Base-by-base conservation (phyloP, 805 yeast genomes). In the Debaryomyces tyrocola region DNA sequence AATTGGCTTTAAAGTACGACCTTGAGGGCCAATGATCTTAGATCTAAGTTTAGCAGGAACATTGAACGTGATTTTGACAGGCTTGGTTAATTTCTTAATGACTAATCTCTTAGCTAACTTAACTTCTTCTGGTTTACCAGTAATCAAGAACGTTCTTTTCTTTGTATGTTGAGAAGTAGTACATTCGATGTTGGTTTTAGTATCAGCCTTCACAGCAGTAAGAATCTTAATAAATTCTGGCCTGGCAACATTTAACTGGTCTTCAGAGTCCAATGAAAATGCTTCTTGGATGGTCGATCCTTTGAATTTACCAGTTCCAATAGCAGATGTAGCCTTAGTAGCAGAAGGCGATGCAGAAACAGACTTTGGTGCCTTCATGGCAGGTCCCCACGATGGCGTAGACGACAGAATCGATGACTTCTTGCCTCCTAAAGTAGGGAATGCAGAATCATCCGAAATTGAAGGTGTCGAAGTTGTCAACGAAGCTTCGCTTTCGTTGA, bases 11-110 rank as follows among this genome's bases (percentile, higher is more conserved):
- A 91, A 80, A 50, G 77, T 85, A 56, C 77, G 79, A 63, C 98
- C 98, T 63, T 85, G 87, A 37, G 91, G 78, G 48, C 98, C 98
- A 67, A 91, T 91, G 48, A 91, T 80, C 41, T 80, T 78, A 6
- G 95, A 78, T 66, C 94, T 80, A 48, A 88, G 77, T 54, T 79
- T 80, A 11, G 91, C 79, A 28, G 98, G 97, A 44, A 91, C 80
- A 27, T 75, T 63, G 60, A 91, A 79, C 27, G 73, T 67, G 40
- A 80, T 68, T 5, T 69, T 70, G 46, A 85, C 80, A 45, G 95
- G 95, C 63, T 84, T 85, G 33, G 95, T 84, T 62, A 92, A 76
- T 55, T 81, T 85, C 60, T 82, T 84, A 50, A 87, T 77, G 47
- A 92, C 77, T 52, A 86, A 87, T 52, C 89, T 79, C 64, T 84